Conservation (phyloP, 345 rosid species). For the Orychophragmus violaceus region DNA sequence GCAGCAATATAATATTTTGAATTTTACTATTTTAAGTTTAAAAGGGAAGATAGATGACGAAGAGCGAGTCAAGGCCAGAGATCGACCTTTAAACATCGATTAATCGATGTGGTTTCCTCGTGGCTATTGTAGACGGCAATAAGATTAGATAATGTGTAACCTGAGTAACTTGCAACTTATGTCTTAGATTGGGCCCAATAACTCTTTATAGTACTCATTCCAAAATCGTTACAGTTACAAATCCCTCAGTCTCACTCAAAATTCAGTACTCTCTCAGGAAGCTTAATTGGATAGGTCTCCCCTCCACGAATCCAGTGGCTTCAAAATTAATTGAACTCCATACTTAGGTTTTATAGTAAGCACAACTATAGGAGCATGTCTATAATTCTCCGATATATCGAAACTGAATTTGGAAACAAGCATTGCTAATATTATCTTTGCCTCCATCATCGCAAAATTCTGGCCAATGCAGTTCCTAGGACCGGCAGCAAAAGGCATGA, state of each 20-base stretch:
- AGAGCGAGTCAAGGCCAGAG: too few species aligned
- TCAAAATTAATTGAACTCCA: slow-evolving; percentile 63
- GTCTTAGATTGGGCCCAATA: background rate
- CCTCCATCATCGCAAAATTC: slow-evolving; percentile 79
- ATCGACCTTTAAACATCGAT: background rate
- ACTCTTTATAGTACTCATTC: slow-evolving; percentile 8
- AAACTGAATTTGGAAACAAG: slow-evolving; percentile 55
- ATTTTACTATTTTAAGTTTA: background rate
- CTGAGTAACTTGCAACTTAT: background rate
- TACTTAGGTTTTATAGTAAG: slow-evolving; percentile 69
- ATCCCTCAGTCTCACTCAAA: slow-evolving; percentile 9
- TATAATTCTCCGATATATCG: slow-evolving; percentile 46
- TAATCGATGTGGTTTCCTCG: too few species aligned
- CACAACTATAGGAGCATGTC: slow-evolving; percentile 71
- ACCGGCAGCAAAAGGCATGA: slow-evolving; percentile 77
- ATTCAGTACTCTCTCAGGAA: background rate
- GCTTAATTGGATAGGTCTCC: background rate
- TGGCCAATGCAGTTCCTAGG: slow-evolving; percentile 79
- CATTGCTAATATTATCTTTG: slow-evolving; percentile 66
- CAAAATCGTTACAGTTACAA: slow-evolving; percentile 21
- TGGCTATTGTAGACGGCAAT: background rate
- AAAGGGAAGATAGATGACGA: background rate
- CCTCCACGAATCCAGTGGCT: slow-evolving; percentile 33
- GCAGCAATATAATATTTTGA: background rate
- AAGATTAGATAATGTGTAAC: background rate